Evolutionary conservation across 2,329 filamentous ascomycete species (phyloP).

Genomic region (Arthrobotrys megalospora): DNA sequence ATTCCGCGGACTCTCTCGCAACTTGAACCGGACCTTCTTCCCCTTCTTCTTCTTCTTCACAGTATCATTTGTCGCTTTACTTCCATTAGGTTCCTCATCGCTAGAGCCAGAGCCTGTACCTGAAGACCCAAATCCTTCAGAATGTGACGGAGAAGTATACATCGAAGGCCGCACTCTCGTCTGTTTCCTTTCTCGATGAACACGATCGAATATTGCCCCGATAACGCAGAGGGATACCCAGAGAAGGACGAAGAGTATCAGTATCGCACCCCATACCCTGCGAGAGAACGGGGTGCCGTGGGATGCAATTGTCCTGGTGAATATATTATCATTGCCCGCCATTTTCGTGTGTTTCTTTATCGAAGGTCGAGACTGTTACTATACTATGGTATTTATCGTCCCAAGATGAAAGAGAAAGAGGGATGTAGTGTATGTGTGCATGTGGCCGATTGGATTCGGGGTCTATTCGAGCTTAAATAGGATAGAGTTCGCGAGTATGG

Average conservation of each 20-base stretch:
- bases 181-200: not conserved
- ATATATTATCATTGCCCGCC: not conserved
- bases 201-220: slow-evolving; percentile 3
- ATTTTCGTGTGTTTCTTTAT: not conserved
- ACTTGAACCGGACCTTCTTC: slow-evolving; percentile 37
- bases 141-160: not conserved
- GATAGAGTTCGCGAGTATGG: slow-evolving; percentile 42
- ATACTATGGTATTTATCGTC: too few relatives aligned
- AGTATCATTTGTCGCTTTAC: not conserved
- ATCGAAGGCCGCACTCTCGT: not conserved
- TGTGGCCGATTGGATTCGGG: slow-evolving; percentile 12
- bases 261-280: slow-evolving; percentile 9
- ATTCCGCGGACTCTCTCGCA: slow-evolving; percentile 27
- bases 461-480: slow-evolving; percentile 16
- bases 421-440: not conserved
- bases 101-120: not conserved
- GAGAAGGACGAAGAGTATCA: not conserved
- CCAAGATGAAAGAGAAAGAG: not conserved
- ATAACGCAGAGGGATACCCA: slow-evolving; percentile 16
- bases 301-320: not conserved
- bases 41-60: slow-evolving; percentile 7
- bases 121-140: not conserved
- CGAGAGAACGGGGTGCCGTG: not conserved
- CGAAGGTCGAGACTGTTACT: not conserved
- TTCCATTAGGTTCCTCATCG: not conserved